Conservation (phyloP, 148 eudicot species). For the Suaeda aralocaspica region DNA sequence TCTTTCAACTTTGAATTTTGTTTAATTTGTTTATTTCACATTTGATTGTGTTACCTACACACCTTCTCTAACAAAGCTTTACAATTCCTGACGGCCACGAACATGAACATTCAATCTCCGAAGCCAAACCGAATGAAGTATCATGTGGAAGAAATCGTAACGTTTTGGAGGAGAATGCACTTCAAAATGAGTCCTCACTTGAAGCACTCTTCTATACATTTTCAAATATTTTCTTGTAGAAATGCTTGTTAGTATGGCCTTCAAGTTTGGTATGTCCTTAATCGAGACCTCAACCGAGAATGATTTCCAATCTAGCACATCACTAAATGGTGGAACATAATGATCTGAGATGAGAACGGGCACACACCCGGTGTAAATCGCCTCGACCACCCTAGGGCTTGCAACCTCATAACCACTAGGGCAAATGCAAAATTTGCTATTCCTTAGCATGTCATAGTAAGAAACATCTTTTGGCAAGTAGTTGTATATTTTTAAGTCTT, state of each 20-base stretch:
- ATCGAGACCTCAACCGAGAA: slow-evolving; percentile 54
- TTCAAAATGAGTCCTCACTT: slow-evolving; percentile 62
- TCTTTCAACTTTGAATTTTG: too few species aligned
- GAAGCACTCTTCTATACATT: slow-evolving; percentile 53
- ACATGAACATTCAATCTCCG: slow-evolving; percentile 57
- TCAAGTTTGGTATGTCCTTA: slow-evolving; percentile 58
- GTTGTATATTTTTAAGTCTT: slow-evolving; percentile 55
- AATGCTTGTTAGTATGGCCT: slow-evolving; percentile 47
- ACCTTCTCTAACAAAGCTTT: too few species aligned
- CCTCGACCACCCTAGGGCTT: slow-evolving; percentile 76
- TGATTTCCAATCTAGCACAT: slow-evolving; percentile 69
- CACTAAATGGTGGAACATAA: slow-evolving; percentile 70
- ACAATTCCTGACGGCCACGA: slow-evolving; percentile 21
- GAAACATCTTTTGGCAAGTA: slow-evolving; percentile 59
- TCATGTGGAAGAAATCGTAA: slow-evolving; percentile 78
- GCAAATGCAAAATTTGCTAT: slow-evolving; percentile 67
- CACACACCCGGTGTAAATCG: slow-evolving; percentile 74
- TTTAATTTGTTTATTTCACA: too few species aligned
- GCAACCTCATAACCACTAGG: slow-evolving; percentile 92
- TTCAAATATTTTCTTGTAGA: slow-evolving; percentile 50
- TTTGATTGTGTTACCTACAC: too few species aligned
- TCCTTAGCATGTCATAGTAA: slow-evolving; percentile 56
- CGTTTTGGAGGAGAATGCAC: slow-evolving; percentile 58
- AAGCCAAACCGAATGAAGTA: slow-evolving; percentile 83
- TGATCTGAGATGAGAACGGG: slow-evolving; percentile 64